Conservation (phyloP, 2,329 filamentous ascomycete species). For the Venturia aucupariae region DNA sequence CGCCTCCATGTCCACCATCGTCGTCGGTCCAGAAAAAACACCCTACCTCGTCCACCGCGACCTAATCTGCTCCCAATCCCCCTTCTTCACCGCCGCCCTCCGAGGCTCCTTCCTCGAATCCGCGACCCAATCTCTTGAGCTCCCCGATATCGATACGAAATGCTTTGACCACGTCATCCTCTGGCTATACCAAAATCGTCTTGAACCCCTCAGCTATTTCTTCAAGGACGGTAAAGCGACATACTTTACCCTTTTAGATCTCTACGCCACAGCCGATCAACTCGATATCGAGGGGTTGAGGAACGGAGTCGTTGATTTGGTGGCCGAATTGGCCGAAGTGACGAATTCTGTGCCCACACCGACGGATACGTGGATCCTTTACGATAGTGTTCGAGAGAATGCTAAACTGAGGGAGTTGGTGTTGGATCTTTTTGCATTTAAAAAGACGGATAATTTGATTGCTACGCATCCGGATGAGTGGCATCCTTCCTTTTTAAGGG, state of each 20-base stretch:
- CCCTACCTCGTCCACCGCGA: constrained; percentile 40
- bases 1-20: constrained; percentile 27
- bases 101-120: constrained; percentile 39
- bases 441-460: constrained; percentile 41
- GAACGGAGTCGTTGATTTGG: constrained; percentile 36
- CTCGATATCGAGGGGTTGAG: constrained; percentile 37
- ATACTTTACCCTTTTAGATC: constrained; percentile 41
- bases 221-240: constrained; percentile 39
- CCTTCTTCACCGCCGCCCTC: constrained; percentile 44
- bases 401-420: constrained; percentile 33
- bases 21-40: constrained; percentile 15
- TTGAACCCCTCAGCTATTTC: constrained; percentile 26
- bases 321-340: constrained; percentile 36
- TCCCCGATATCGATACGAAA: constrained; percentile 36
- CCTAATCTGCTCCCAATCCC: constrained; percentile 37
- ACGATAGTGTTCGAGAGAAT: constrained; percentile 33
- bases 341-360: constrained; percentile 43
- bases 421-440: constrained; percentile 43
- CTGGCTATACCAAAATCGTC: constrained; percentile 40
- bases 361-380: constrained; percentile 39
- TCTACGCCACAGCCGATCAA: constrained; percentile 38
- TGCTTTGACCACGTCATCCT: constrained; percentile 42
- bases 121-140: constrained; percentile 30
- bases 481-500: constrained; percentile 40
- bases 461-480: constrained; percentile 38